Conservation (phyloP, 2,329 filamentous ascomycete species). For the Venturiaceae sp. region DNA sequence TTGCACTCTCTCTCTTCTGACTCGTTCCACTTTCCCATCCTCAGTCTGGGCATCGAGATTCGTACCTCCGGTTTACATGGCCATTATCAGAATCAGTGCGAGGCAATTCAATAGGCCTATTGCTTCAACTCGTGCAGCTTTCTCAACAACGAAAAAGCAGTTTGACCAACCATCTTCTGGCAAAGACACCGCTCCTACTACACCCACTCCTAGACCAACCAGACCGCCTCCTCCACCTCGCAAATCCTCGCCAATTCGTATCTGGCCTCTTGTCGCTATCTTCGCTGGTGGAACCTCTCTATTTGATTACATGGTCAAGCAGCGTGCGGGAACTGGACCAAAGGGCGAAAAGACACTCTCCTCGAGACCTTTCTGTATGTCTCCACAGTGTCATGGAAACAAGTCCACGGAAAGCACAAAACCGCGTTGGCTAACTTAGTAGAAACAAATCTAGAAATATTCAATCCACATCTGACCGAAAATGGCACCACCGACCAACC, state of each 20-base stretch:
- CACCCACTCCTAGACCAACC: background rate
- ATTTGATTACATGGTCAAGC: slow-evolving; percentile 37
- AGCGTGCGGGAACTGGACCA: slow-evolving; percentile 26
- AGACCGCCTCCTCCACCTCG: background rate
- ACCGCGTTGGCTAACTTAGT: background rate
- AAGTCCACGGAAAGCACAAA: background rate
- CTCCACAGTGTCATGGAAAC: background rate
- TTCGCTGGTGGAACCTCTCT: slow-evolving; percentile 34
- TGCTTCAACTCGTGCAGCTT: background rate
- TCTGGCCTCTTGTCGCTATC: slow-evolving; percentile 36
- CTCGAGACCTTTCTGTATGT: background rate
- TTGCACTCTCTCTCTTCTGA: no score
- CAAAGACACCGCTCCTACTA: background rate
- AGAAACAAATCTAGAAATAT: background rate
- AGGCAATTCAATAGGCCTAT: background rate
- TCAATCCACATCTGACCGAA: background rate
- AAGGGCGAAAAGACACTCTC: background rate
- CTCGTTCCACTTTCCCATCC: no score
- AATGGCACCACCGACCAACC: slow-evolving; percentile 19
- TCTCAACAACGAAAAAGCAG: background rate
- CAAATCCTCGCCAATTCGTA: slow-evolving; percentile 12
- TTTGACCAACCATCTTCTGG: background rate
- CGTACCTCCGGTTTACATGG: background rate
- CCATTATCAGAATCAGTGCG: background rate
- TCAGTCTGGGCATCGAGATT: background rate